These are phyloP conservation scores for Ceratocystis papillata DNA, from an alignment of 2,329 filamentous ascomycete species.

Conservation along the genomic window DNA sequence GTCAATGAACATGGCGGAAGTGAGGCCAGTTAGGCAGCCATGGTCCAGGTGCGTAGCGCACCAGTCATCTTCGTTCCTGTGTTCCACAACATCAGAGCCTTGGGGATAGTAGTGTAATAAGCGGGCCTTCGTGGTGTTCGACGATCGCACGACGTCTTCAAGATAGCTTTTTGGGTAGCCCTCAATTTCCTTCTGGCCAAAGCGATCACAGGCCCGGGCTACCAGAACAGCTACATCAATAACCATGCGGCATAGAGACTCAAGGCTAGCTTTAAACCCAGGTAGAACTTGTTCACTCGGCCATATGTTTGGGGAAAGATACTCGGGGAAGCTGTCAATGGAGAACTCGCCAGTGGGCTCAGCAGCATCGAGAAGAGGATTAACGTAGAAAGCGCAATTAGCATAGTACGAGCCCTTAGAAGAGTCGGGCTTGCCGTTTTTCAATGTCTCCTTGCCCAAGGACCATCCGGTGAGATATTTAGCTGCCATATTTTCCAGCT, in stretches of 20 bases:
- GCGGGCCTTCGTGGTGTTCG: slow-evolving; percentile 79
- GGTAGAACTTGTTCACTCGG: slow-evolving; percentile 58
- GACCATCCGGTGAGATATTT: slow-evolving; percentile 68
- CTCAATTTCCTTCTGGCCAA: slow-evolving; percentile 65
- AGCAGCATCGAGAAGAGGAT: slow-evolving; percentile 51
- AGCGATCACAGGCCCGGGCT: slow-evolving; percentile 78
- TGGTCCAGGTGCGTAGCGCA: slow-evolving; percentile 86
- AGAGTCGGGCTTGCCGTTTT: slow-evolving; percentile 65
- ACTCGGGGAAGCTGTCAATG: slow-evolving; percentile 63
- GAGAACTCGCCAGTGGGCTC: slow-evolving; percentile 49
- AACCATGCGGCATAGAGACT: slow-evolving; percentile 68
- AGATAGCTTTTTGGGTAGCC: slow-evolving; percentile 70
- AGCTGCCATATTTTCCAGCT: slow-evolving; percentile 48
- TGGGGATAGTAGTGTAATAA: slow-evolving; percentile 86
- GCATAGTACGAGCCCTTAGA: slow-evolving; percentile 77
- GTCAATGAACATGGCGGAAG: slow-evolving; percentile 91
- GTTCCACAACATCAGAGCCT: slow-evolving; percentile 32
- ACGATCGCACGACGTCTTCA: slow-evolving; percentile 74
- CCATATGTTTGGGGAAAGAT: slow-evolving; percentile 86
- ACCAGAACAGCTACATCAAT: slow-evolving; percentile 85
- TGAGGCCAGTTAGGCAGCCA: slow-evolving; percentile 86
- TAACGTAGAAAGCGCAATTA: slow-evolving; percentile 68
- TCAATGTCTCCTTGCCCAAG: slow-evolving; percentile 68
- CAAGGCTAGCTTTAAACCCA: slow-evolving; percentile 61
- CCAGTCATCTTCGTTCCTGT: slow-evolving; percentile 69